phyloP scores from a whole-genome alignment of 2,329 filamentous ascomycete genomes.

The Pleomassaria siparia region DNA sequence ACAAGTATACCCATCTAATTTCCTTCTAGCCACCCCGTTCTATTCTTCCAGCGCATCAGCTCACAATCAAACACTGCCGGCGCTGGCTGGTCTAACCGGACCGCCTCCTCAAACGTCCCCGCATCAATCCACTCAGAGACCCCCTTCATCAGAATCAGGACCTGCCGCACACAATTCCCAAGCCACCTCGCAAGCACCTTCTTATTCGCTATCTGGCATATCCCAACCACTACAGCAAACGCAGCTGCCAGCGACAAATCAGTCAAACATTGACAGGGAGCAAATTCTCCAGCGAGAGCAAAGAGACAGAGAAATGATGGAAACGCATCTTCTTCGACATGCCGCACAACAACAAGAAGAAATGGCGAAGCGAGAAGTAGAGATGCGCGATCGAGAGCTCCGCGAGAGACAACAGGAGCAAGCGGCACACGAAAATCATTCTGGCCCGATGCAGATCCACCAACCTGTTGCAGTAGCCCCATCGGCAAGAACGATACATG shows the following conservation, averaged over 20 bases:
- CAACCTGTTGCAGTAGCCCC: constrained; percentile 81
- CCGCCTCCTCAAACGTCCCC: constrained; percentile 48
- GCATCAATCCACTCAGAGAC: constrained; percentile 39
- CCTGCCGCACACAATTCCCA: constrained; percentile 36
- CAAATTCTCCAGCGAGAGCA: constrained; percentile 43
- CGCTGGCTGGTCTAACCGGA: constrained; percentile 46
- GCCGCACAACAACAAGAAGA: constrained; percentile 52
- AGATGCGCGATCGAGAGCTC: constrained; percentile 60
- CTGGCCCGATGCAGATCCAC: constrained; percentile 86
- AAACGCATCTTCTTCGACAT: constrained; percentile 45
- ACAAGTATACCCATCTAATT: constrained; percentile 19
- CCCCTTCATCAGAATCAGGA: constrained; percentile 40
- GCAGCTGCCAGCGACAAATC: constrained; percentile 40
- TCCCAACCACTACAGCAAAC: constrained; percentile 47
- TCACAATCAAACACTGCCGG: constrained; percentile 48
- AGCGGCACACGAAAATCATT: constrained; percentile 80
- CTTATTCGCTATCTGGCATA: constrained; percentile 48
- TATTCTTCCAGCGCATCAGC: constrained; percentile 42
- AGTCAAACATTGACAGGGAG: constrained; percentile 45
- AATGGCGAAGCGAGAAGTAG: constrained; percentile 46
- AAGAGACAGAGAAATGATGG: constrained; percentile 57
- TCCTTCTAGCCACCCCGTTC: constrained; percentile 36
- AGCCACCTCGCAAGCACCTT: constrained; percentile 38
- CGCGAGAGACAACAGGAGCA: constrained; percentile 68
- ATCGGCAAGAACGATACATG: constrained; percentile 80